A percentile compares a stretch with the other conserved stretches of the same genome.
Conservation (phyloP, 495 filamentous ascomycete genomes). For the Alectoria sarmentosa region DNA sequence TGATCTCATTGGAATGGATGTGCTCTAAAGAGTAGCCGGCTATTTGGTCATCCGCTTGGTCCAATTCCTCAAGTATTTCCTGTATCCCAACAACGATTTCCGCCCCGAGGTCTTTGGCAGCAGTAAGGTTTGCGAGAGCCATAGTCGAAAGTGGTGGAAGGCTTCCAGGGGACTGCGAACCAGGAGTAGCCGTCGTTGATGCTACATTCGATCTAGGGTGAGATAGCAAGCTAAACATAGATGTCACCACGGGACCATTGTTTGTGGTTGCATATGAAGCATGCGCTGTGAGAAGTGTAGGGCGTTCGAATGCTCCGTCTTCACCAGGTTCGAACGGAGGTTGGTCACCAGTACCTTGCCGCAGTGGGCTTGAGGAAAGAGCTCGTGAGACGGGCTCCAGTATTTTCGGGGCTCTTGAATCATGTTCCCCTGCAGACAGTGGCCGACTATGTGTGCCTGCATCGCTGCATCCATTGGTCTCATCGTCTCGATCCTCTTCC, state of each 20-base stretch:
- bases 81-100: constrained; percentile 83
- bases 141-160: constrained; percentile 22
- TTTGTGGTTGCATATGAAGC: constrained; percentile 47
- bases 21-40: constrained; percentile 77
- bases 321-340: constrained; percentile 2
- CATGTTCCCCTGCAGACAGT: constrained; percentile 34
- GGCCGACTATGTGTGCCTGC: constrained; percentile 44
- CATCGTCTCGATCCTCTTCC: constrained; percentile 68
- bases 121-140: constrained; percentile 17
- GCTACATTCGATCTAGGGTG: constrained; percentile 40
- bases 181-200: constrained; percentile 40
- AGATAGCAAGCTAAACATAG: constrained; percentile 81
- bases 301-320: background rate
- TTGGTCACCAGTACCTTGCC: constrained; percentile 29
- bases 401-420: constrained; percentile 34
- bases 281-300: constrained; percentile 42
- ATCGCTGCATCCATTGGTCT: constrained; percentile 47
- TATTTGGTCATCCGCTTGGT: constrained; percentile 83
- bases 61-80: constrained; percentile 87
- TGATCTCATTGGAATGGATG: constrained; percentile 83
- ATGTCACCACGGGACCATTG: constrained; percentile 41
- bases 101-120: constrained; percentile 60
- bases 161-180: constrained; percentile 37
- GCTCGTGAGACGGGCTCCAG: constrained; percentile 29
- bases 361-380: constrained; percentile 37